Evolutionary conservation across 331 rosid genomes (phyloP).

Genomic region (Telfairia occidentalis): DNA sequence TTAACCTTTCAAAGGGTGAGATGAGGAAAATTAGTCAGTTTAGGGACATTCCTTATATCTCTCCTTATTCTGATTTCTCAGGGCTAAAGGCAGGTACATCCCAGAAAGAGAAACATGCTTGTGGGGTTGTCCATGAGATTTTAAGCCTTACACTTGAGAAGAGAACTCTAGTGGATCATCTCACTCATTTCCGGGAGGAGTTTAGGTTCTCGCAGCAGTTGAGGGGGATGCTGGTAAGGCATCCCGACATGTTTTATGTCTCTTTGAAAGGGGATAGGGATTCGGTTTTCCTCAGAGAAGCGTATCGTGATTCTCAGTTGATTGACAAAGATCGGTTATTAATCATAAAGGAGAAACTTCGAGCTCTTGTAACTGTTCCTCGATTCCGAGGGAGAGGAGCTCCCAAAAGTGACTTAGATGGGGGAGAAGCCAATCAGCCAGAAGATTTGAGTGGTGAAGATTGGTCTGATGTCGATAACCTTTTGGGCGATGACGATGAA

Average conservation of each 20-base stretch:
- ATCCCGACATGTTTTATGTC: slow-evolving; percentile 80
- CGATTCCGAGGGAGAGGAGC: slow-evolving; percentile 36
- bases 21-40: slow-evolving; percentile 55
- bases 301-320: slow-evolving; percentile 60
- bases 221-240: slow-evolving; percentile 80
- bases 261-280: slow-evolving; percentile 82
- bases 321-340: slow-evolving; percentile 60
- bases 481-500: slow-evolving; percentile 27
- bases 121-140: slow-evolving; percentile 78
- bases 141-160: slow-evolving; percentile 81
- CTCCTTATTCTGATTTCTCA: slow-evolving; percentile 81
- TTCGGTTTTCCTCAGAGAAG: slow-evolving; percentile 81
- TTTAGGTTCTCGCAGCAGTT: slow-evolving; percentile 81
- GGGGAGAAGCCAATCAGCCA: slow-evolving; percentile 26
- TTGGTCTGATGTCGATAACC: slow-evolving; percentile 44
- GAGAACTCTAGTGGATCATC: slow-evolving; percentile 66
- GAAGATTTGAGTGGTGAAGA: slow-evolving; percentile 33
- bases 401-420: slow-evolving; percentile 22
- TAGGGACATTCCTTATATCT: slow-evolving; percentile 64
- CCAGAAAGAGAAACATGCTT: slow-evolving; percentile 77
- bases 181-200: slow-evolving; percentile 88
- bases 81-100: slow-evolving; percentile 38
- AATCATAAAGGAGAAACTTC: slow-evolving; percentile 67
- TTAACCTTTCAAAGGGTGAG: slow-evolving; percentile 67
- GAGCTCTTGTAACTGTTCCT: slow-evolving; percentile 63